A percentile compares a stretch with the other conserved stretches of the same genome.
Conservation (phyloP, 495 filamentous ascomycete species). For the Xylaria intraflava region DNA sequence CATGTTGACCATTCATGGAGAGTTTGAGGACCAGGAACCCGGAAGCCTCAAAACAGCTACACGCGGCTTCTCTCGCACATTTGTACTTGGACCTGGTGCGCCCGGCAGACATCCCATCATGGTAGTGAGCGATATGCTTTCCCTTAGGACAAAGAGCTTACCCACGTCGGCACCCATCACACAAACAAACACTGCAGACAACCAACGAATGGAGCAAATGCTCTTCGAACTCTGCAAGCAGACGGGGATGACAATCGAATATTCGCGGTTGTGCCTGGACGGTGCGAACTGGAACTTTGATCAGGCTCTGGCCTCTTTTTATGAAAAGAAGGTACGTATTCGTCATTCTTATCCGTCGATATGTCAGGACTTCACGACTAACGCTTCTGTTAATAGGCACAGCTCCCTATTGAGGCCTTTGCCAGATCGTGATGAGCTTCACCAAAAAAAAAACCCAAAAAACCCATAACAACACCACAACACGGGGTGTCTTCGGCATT, state of each 20-base stretch:
- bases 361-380: constrained; percentile 5
- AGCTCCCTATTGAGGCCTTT: constrained; percentile 37
- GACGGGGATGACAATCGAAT: constrained; percentile 67
- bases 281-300: constrained; percentile 69
- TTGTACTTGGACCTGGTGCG: constrained; percentile 70
- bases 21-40: constrained; percentile 69
- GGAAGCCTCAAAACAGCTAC: constrained; percentile 43
- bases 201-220: constrained; percentile 51
- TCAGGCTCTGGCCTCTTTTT: constrained; percentile 60
- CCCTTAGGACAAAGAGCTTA: constrained; percentile 50
- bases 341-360: background rate
- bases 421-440: background rate
- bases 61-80: constrained; percentile 80
- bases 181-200: background rate
- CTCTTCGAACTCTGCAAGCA: constrained; percentile 57
- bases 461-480: background rate
- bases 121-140: constrained; percentile 74
- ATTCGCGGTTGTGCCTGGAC: constrained; percentile 62
- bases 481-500: constrained; percentile 10
- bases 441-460: background rate
- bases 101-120: constrained; percentile 56
- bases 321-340: constrained; percentile 42
- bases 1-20: constrained; percentile 71
- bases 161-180: constrained; percentile 22
- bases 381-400: constrained; percentile 14